Percentiles rank a stretch among this genome's conserved stretches.
These are phyloP conservation scores for Silene uniflora DNA, from an alignment of 148 eudicot genomes.

Conservation along the genomic window DNA sequence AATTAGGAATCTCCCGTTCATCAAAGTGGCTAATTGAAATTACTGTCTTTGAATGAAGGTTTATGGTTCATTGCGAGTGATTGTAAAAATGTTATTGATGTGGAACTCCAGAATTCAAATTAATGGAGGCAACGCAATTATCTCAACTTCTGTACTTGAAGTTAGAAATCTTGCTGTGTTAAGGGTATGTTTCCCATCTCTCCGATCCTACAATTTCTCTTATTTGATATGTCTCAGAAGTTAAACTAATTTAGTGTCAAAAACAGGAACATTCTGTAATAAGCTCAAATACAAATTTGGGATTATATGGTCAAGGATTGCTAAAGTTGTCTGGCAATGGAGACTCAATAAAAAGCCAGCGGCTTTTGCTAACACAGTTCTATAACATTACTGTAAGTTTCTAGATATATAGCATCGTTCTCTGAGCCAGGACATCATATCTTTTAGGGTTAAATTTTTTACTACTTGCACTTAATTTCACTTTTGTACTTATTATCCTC, in stretches of 20 bases:
- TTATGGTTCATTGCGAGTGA: conserved; percentile 69
- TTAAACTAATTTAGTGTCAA: conserved; percentile 2
- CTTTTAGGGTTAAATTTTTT: no score
- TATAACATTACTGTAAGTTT: conserved; percentile 78
- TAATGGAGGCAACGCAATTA: conserved; percentile 56
- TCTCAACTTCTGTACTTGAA: conserved; percentile 71
- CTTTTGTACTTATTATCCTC: neutral
- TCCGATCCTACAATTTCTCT: neutral
- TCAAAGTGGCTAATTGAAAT: neutral
- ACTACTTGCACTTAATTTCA: neutral
- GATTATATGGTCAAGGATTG: conserved; percentile 74
- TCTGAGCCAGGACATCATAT: no score
- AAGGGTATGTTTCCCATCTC: conserved; percentile 35
- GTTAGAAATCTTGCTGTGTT: conserved; percentile 74
- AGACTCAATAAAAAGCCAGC: conserved; percentile 77
- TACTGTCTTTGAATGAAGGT: conserved; percentile 46
- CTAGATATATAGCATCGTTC: neutral
- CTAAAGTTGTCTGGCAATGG: conserved; percentile 64
- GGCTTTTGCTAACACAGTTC: conserved; percentile 67
- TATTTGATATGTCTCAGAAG: neutral
- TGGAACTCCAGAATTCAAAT: conserved; percentile 69
- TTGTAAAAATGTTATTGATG: conserved; percentile 85
- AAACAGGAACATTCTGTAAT: conserved; percentile 67
- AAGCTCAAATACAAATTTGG: conserved; percentile 71
- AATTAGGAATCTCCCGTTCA: neutral